Evolutionary conservation across 106 monocot genomes (phyloP).

Genomic region (Phalaenopsis aphrodite): DNA sequence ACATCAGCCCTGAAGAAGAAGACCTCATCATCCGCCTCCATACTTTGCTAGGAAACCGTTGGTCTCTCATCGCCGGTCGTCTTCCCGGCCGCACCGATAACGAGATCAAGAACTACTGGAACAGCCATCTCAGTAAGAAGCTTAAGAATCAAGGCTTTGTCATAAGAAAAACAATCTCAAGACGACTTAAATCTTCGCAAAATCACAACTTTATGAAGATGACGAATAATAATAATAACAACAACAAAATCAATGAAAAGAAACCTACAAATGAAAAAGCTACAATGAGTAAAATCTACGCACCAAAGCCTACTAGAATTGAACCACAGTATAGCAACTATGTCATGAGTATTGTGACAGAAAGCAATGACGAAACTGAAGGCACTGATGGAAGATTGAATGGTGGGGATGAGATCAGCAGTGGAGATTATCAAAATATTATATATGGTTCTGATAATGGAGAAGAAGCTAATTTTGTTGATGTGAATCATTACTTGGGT

Average conservation of each 20-base stretch:
- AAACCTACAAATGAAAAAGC: background rate
- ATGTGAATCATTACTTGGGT: background rate
- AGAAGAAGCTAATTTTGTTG: background rate
- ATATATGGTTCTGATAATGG: too few relatives aligned
- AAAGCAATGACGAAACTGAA: background rate
- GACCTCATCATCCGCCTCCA: conserved; percentile 38
- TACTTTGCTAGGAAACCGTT: conserved; percentile 28
- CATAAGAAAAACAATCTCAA: background rate
- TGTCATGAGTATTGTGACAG: background rate
- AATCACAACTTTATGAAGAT: background rate
- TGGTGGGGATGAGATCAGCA: background rate
- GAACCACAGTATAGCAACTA: background rate
- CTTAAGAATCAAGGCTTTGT: conserved; percentile 9
- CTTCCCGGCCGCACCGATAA: conserved; percentile 42
- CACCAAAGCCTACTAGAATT: conserved; percentile 17
- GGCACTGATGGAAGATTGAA: background rate
- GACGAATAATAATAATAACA: background rate
- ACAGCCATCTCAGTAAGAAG: conserved; percentile 25
- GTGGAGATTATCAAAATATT: background rate
- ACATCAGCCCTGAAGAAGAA: conserved; percentile 26
- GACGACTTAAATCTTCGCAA: background rate
- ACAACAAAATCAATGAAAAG: background rate
- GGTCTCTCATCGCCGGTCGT: conserved; percentile 35
- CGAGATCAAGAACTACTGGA: conserved; percentile 40
- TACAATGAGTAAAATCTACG: conserved; percentile 10